Base-by-base conservation (phyloP, 225 moss, liverwort and hornwort genomes). In the Marchantia polymorpha region DNA sequence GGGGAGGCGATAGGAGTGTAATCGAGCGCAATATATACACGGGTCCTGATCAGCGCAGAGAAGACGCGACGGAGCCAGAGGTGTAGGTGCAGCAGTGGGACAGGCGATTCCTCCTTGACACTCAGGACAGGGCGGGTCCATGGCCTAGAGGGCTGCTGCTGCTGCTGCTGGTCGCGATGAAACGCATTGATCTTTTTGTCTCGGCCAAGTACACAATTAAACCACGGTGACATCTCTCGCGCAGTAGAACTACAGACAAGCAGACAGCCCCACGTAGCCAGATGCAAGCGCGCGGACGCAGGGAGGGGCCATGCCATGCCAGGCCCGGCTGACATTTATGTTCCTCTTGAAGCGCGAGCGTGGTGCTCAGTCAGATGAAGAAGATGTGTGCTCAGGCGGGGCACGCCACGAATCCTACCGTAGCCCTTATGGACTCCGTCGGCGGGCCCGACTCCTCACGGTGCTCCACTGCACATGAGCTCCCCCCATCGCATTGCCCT, bases 321-420 rank as follows among this genome's bases (percentile, higher is more conserved):
- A 27, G 26, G 6, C 27, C 25, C 29, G 29, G 65, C 26, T 27
- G 65, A 65, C 27, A 65, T 61, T 23, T 61, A 61, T 19, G n/a
- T 61, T 61, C 6, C 16, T 61, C 61, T 61, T 61, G 61, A 19
- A 15, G 31, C 2, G 69, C 69, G 69, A 23, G 49, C 47, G 46
- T 13, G 71, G 71, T 72, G 31, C 22, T 72, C 71, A 72, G 73
- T 72, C 71, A 72, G 73, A 26, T 14, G 73, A 73, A 26, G 73
- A 65, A 10, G 8, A 51, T 25, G 25, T 73, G 73, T 73, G 52
- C 20, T 26, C n/a, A 53, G 52, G 52, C 23, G 25, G 25, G 73
- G 20, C 25, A 73, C 52, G 52, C 73, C 52, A 73, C 52, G 50
- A 71, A 73, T 73, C 73, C 52, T n/a, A 39, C 39, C 39, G 39